A percentile compares a stretch with the other conserved stretches of the same genome.
phyloP scores from a whole-genome alignment of 345 rosid genomes.

The Populus ilicifolia region DNA sequence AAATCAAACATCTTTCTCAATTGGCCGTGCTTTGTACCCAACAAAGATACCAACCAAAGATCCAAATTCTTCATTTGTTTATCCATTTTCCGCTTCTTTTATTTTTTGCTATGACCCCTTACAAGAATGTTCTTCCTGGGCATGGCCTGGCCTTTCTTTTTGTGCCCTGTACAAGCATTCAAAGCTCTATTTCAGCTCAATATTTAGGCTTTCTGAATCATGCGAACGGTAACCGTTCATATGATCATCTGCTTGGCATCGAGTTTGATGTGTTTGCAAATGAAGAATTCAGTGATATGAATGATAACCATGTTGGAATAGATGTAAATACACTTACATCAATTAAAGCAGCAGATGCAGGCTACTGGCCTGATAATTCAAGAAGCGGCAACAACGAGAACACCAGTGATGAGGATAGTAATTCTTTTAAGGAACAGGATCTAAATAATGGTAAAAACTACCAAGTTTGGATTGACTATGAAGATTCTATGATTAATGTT shows the following conservation, averaged over 20 bases:
- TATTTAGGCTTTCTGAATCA: constrained; percentile 57
- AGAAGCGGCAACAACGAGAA: not conserved
- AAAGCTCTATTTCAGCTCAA: constrained; percentile 41
- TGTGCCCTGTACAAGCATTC: constrained; percentile 39
- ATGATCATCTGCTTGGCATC: constrained; percentile 46
- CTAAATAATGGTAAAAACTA: constrained; percentile 69
- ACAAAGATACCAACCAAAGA: constrained; percentile 38
- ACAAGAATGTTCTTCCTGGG: constrained; percentile 38
- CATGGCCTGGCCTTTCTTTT: constrained; percentile 68
- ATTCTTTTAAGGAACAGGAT: constrained; percentile 42
- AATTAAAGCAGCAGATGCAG: constrained; percentile 31
- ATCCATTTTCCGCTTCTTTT: constrained; percentile 64
- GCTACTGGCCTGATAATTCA: constrained; percentile 42
- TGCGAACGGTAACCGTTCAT: constrained; percentile 39
- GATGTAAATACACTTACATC: constrained; percentile 65
- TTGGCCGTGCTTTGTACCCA: constrained; percentile 65
- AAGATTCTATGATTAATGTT: constrained; percentile 40
- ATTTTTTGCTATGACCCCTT: constrained; percentile 70
- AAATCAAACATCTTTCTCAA: constrained; percentile 37
- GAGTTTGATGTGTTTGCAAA: constrained; percentile 70
- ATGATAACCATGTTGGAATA: constrained; percentile 68
- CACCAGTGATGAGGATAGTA: constrained; percentile 6
- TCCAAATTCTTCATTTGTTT: constrained; percentile 35
- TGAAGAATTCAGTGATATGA: constrained; percentile 62
- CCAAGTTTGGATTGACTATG: constrained; percentile 79